Conservation (phyloP, 176 grass and related monocot genomes). For the Oryza nivara region DNA sequence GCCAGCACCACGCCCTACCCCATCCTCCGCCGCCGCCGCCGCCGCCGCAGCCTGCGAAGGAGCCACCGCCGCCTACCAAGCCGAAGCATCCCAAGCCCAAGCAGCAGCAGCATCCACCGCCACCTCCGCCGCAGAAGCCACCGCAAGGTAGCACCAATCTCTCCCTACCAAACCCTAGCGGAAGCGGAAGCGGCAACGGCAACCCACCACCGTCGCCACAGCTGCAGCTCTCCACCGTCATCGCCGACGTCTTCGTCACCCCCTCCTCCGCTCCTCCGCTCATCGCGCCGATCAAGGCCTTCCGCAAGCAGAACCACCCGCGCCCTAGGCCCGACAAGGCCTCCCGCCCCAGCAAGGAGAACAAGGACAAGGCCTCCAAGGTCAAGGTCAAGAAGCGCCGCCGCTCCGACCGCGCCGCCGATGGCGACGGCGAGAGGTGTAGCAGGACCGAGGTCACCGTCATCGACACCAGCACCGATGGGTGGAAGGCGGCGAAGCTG, state of each 20-base stretch:
- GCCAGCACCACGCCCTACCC: neutral
- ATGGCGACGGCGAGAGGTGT: slow-evolving; percentile 38
- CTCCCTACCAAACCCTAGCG: slow-evolving; percentile 52
- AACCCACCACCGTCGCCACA: neutral
- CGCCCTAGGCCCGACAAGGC: slow-evolving; percentile 34
- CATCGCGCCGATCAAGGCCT: slow-evolving; percentile 36
- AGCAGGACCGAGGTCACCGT: slow-evolving; percentile 79
- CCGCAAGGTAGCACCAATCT: slow-evolving; percentile 12
- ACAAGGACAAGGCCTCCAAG: slow-evolving; percentile 16
- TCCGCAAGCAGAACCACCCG: slow-evolving; percentile 58
- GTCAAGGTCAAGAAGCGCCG: slow-evolving; percentile 52
- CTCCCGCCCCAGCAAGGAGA: slow-evolving; percentile 17
- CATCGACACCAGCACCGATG: slow-evolving; percentile 82
- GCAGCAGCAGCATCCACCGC: neutral
- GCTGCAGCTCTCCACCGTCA: slow-evolving; percentile 21
- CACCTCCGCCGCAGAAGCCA: neutral
- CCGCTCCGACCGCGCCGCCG: slow-evolving; percentile 38
- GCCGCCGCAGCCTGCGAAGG: slow-evolving; percentile 9
- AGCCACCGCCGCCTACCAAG: slow-evolving; percentile 2
- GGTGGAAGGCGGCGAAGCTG: slow-evolving; percentile 80
- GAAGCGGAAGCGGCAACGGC: neutral
- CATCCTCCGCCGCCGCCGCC: slow-evolving; percentile 40
- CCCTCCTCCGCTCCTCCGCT: slow-evolving; percentile 46
- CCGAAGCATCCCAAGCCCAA: slow-evolving; percentile 17
- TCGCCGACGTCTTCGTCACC: slow-evolving; percentile 77